Conservation (phyloP, 352 stramenopile species). For the Globisporangium heterothallicum region DNA sequence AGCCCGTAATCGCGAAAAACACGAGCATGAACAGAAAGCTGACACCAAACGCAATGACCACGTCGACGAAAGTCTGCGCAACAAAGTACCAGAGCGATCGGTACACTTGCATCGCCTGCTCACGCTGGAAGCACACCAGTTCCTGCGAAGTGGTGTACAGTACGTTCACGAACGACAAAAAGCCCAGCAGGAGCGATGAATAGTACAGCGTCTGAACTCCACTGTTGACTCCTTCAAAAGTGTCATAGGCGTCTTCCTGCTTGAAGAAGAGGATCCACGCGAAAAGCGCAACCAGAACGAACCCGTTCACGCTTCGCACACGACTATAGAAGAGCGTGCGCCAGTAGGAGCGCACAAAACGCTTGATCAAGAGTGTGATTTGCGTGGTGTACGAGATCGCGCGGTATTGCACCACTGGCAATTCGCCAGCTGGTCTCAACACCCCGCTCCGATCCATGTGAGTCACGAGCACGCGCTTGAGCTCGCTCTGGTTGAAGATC, state of each 20-base stretch:
- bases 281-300: conserved; percentile 45
- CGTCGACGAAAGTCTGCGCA: conserved; percentile 57
- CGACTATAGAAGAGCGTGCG: conserved; percentile 17
- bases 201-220: conserved; percentile 64
- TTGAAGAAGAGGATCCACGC: conserved; percentile 10
- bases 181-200: conserved; percentile 52
- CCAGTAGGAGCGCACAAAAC: conserved; percentile 51
- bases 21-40: conserved; percentile 19
- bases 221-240: conserved; percentile 17
- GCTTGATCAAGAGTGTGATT: conserved; percentile 30
- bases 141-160: conserved; percentile 59
- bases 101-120: conserved; percentile 74
- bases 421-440: conserved; percentile 2
- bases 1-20: conserved; percentile 21
- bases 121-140: conserved; percentile 73
- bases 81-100: conserved; percentile 39
- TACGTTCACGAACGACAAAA: conserved; percentile 50
- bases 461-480: conserved; percentile 12
- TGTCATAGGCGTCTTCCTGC: conserved; percentile 13
- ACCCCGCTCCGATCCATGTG: conserved; percentile 13
- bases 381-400: conserved; percentile 7
- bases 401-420: conserved; percentile 6
- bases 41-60: conserved; percentile 11
- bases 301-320: conserved; percentile 17
- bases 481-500: conserved; percentile 19